phyloP scores from a whole-genome alignment of 2,329 filamentous ascomycete species.

The Venturia carpophila region DNA sequence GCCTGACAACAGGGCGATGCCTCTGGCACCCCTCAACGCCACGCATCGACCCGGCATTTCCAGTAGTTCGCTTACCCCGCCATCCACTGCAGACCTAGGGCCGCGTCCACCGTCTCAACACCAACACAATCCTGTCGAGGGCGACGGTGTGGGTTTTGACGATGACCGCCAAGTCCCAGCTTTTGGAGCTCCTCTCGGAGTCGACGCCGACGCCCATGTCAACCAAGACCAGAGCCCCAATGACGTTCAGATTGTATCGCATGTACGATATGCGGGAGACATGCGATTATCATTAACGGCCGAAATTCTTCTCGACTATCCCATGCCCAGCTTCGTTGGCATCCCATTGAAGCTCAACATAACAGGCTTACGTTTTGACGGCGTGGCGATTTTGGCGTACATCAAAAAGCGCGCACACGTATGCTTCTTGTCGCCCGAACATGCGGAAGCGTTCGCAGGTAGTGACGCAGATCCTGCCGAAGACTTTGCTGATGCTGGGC shows the following conservation, averaged over 20 bases:
- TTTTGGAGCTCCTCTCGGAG: neutral
- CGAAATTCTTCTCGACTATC: conserved; percentile 93
- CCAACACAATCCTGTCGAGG: conserved; percentile 25
- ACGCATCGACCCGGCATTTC: conserved; percentile 28
- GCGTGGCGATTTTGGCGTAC: conserved; percentile 83
- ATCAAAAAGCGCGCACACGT: conserved; percentile 86
- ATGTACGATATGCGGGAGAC: conserved; percentile 82
- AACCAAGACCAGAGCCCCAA: conserved; percentile 70
- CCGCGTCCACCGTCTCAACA: conserved; percentile 40
- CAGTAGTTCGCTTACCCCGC: conserved; percentile 40
- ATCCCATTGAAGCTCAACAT: conserved; percentile 93
- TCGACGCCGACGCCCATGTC: neutral
- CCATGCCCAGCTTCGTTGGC: conserved; percentile 95
- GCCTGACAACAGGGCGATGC: conserved; percentile 24
- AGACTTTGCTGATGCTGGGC: conserved; percentile 25
- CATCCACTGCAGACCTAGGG: conserved; percentile 38
- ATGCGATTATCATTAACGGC: conserved; percentile 83
- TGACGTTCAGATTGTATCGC: conserved; percentile 87
- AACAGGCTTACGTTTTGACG: conserved; percentile 90
- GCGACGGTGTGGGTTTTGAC: conserved; percentile 4
- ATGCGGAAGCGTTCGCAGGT: conserved; percentile 62
- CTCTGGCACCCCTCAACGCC: conserved; percentile 8
- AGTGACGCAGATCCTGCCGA: conserved; percentile 33
- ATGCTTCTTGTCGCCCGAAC: conserved; percentile 88
- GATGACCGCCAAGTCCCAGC: conserved; percentile 11